A percentile compares a stretch with the other conserved stretches of the same genome.
Evolutionary conservation across 768 basidiomycete species (phyloP).

Genomic region (Coprinopsis cinerea): DNA sequence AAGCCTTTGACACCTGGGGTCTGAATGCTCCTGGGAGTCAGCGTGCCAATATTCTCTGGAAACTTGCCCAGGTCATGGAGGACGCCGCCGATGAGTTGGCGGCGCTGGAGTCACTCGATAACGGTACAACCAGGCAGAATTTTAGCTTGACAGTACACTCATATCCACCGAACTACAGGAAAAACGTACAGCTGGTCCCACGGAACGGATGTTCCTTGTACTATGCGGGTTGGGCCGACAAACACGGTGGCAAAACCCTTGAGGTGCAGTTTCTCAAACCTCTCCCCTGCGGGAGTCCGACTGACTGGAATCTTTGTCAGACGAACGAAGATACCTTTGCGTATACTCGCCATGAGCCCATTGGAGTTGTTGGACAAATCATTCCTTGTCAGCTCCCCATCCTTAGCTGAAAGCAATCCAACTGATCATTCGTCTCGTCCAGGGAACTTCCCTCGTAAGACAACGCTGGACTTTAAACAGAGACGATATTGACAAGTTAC

Average conservation of each 20-base stretch:
- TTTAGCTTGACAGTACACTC: background rate
- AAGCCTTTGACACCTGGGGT: conserved; percentile 60
- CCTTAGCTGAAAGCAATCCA: conserved; percentile 5
- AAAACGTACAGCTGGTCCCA: conserved; percentile 6
- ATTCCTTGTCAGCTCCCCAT: conserved; percentile 54
- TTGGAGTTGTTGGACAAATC: conserved; percentile 48
- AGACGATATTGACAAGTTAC: too few species aligned
- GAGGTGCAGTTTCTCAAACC: conserved; percentile 8
- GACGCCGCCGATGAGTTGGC: conserved; percentile 23
- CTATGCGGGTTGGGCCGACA: conserved; percentile 58
- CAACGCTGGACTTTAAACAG: too few species aligned
- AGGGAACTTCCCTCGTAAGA: conserved; percentile 28
- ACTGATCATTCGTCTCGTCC: conserved; percentile 44
- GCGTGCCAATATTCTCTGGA: conserved; percentile 25
- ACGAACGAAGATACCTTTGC: conserved; percentile 49
- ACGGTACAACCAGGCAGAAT: conserved; percentile 44
- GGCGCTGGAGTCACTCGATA: conserved; percentile 22
- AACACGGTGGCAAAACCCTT: conserved; percentile 23
- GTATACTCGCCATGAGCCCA: conserved; percentile 65
- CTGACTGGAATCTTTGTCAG: conserved; percentile 22
- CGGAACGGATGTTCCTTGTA: conserved; percentile 22
- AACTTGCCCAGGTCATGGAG: conserved; percentile 27
- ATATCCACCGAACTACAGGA: too few species aligned
- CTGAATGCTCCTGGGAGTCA: conserved; percentile 42
- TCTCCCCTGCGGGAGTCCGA: background rate